Evolutionary conservation across 768 basidiomycete genomes (phyloP).

Genomic region (Lactarius vividus): DNA sequence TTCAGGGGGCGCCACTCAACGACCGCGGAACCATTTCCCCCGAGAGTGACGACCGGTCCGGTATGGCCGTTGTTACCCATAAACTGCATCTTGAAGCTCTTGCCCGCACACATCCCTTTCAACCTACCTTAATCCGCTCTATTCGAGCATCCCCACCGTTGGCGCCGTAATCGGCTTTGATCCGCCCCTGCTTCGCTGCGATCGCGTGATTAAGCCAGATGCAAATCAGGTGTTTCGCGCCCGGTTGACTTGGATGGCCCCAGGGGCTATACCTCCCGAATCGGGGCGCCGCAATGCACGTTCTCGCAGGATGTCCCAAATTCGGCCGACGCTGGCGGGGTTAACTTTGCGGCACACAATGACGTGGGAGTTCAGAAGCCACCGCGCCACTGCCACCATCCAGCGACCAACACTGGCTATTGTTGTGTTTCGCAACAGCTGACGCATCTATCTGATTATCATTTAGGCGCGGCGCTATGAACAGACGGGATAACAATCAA

Average conservation of each 20-base stretch:
- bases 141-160: neutral
- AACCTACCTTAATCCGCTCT: neutral
- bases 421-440: neutral
- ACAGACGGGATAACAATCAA: too few relatives aligned
- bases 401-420: neutral
- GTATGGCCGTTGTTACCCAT: neutral
- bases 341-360: neutral
- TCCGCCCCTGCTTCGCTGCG: neutral
- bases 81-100: neutral
- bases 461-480: neutral
- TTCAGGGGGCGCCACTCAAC: neutral
- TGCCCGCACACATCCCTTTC: neutral
- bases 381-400: neutral
- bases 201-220: constrained; percentile 5
- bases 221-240: neutral
- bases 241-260: too few relatives aligned
- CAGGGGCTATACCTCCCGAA: neutral
- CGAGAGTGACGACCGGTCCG: constrained; percentile 10
- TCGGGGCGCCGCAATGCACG: constrained; percentile 4
- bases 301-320: constrained; percentile 3
- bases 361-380: neutral
- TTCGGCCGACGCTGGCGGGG: neutral
- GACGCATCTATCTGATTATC: constrained; percentile 4
- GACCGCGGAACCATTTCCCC: neutral
- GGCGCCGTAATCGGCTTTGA: neutral